Conservation (phyloP, 257 asterid genomes). For the Ligustrum vulgare region DNA sequence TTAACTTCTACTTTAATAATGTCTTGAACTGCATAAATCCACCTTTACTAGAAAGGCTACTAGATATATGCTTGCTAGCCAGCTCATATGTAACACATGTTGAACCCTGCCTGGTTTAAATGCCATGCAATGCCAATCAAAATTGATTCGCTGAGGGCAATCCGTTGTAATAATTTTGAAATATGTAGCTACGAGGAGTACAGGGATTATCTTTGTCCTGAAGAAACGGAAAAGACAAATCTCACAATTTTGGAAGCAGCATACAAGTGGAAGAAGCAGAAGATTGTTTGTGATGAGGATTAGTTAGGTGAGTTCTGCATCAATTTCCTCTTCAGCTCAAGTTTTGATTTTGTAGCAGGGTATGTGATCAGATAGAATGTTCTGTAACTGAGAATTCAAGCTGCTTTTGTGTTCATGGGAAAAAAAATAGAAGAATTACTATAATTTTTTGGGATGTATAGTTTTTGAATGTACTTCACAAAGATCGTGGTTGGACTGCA, state of each 20-base stretch:
- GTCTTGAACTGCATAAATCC: not conserved
- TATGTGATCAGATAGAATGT: too few relatives aligned
- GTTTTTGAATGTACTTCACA: too few relatives aligned
- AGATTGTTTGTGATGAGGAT: constrained; percentile 47
- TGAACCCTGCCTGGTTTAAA: not conserved
- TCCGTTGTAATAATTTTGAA: constrained; percentile 22
- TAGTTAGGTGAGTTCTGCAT: constrained; percentile 19
- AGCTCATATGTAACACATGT: not conserved
- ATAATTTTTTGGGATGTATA: too few relatives aligned
- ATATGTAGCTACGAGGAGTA: constrained; percentile 82
- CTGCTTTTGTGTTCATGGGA: too few relatives aligned
- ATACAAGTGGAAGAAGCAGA: constrained; percentile 88
- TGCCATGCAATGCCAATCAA: not conserved
- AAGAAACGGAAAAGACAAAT: constrained; percentile 67
- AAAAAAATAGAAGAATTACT: too few relatives aligned
- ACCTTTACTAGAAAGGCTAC: not conserved
- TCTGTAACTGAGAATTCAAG: too few relatives aligned
- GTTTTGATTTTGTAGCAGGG: not conserved
- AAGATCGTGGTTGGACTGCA: too few relatives aligned
- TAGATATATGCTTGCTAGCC: not conserved
- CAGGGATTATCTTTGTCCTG: constrained; percentile 84
- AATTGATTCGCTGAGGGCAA: not conserved
- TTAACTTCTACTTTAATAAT: not conserved
- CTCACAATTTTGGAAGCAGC: constrained; percentile 91
- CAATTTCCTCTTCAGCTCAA: too few relatives aligned